These are phyloP conservation scores for Gossypium longicalyx DNA, from an alignment of 345 rosid species.

Conservation along the genomic window DNA sequence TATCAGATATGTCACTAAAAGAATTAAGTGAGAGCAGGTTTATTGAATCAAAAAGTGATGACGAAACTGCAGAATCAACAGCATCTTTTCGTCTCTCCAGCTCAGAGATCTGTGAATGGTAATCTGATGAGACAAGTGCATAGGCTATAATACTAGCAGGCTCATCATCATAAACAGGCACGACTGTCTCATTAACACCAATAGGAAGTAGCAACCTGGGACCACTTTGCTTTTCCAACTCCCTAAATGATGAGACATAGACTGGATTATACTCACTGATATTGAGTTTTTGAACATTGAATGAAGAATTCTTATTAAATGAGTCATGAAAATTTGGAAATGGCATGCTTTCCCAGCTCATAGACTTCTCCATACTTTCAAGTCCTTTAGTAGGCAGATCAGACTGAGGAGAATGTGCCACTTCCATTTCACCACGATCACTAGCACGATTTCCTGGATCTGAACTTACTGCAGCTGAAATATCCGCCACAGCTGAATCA, in stretches of 20 bases:
- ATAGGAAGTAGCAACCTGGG: conserved; percentile 73
- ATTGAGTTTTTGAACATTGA: conserved; percentile 46
- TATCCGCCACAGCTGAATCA: conserved; percentile 21
- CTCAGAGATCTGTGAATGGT: conserved; percentile 59
- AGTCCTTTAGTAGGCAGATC: conserved; percentile 21
- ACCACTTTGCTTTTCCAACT: conserved; percentile 62
- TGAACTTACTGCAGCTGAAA: conserved; percentile 21
- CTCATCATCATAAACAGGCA: conserved; percentile 90
- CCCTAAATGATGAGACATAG: conserved; percentile 58
- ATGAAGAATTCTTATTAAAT: conserved; percentile 34
- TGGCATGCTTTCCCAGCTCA: conserved; percentile 29
- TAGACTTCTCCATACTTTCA: conserved; percentile 24
- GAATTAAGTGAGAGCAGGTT: conserved; percentile 48
- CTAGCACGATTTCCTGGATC: conserved; percentile 18
- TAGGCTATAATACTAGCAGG: conserved; percentile 88
- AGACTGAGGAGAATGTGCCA: conserved; percentile 18
- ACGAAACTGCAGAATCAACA: conserved; percentile 35
- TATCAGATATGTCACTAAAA: conserved; percentile 47
- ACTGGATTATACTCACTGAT: conserved; percentile 57
- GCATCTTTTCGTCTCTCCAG: conserved; percentile 53
- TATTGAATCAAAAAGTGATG: conserved; percentile 52
- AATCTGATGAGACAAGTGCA: conserved; percentile 68
- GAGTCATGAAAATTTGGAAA: conserved; percentile 44
- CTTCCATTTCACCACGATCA: conserved; percentile 33
- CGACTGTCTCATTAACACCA: conserved; percentile 59